These are phyloP conservation scores for Endocladia muricata DNA, from an alignment of 31 red algal genomes.

Conservation along the genomic window DNA sequence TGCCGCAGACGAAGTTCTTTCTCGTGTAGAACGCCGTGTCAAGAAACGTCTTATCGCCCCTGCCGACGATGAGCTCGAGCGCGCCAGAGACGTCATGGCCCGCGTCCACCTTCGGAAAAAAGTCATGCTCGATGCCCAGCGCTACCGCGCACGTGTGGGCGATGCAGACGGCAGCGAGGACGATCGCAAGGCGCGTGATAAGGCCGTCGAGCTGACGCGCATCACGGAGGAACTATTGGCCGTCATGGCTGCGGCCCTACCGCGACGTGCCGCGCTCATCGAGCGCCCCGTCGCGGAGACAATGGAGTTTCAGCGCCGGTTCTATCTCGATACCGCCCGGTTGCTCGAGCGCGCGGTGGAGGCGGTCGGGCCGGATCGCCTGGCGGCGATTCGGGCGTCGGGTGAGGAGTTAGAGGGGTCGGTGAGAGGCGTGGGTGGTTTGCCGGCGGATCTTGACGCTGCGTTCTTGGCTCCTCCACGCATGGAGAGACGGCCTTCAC, in stretches of 20 bases:
- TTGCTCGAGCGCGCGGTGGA: slow-evolving; percentile 63
- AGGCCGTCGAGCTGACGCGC: slow-evolving; percentile 40
- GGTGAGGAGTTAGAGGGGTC: slow-evolving; percentile 25
- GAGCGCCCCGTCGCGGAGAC: slow-evolving; percentile 56
- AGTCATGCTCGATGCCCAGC: slow-evolving; percentile 41
- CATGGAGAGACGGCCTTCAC: background rate
- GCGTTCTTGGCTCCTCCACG: background rate
- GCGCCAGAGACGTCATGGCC: slow-evolving; percentile 34
- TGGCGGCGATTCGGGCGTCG: slow-evolving; percentile 31
- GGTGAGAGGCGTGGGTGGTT: background rate
- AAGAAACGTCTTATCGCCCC: slow-evolving; percentile 55
- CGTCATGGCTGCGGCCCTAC: slow-evolving; percentile 34
- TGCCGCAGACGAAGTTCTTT: slow-evolving; percentile 53
- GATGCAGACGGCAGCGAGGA: slow-evolving; percentile 49
- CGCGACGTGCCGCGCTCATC: slow-evolving; percentile 42
- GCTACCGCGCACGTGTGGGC: slow-evolving; percentile 58
- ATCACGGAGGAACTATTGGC: slow-evolving; percentile 12
- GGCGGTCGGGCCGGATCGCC: slow-evolving; percentile 27
- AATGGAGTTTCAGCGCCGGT: slow-evolving; percentile 70
- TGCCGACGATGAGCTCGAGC: slow-evolving; percentile 49
- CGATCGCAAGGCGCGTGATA: slow-evolving; percentile 43
- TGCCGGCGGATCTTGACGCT: background rate
- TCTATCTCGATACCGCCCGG: slow-evolving; percentile 68
- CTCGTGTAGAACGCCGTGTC: slow-evolving; percentile 51
- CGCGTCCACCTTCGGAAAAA: slow-evolving; percentile 54